These are phyloP conservation scores for Paraurostyla sp. DNA, from an alignment of 73 alveolate species.

Conservation along the genomic window DNA sequence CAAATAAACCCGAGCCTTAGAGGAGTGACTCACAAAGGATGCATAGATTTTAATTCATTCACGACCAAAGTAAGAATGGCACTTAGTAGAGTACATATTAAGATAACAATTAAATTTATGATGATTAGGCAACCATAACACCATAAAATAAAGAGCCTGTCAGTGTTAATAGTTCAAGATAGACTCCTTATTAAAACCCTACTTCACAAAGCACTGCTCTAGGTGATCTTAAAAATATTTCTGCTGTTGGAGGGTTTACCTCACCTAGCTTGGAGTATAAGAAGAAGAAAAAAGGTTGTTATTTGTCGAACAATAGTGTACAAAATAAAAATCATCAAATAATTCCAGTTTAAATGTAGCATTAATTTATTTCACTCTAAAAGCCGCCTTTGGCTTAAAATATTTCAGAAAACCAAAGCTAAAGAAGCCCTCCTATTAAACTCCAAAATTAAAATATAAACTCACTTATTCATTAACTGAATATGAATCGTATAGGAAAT, in stretches of 20 bases:
- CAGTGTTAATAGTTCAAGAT: background rate
- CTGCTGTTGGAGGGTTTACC: background rate
- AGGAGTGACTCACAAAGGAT: too few relatives aligned
- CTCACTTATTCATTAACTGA: background rate
- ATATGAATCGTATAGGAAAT: background rate
- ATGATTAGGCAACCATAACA: background rate
- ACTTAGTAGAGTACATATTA: too few relatives aligned
- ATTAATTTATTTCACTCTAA: background rate
- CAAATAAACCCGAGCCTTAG: too few relatives aligned
- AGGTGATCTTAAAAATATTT: background rate
- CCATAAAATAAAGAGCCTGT: background rate
- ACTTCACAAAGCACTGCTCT: background rate
- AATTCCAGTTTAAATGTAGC: background rate
- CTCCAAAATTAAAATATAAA: background rate
- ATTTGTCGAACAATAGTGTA: background rate
- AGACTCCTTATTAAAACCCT: background rate
- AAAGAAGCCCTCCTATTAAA: background rate
- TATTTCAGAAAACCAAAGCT: background rate
- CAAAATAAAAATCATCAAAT: background rate
- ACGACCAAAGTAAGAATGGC: too few relatives aligned
- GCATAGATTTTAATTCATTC: background rate
- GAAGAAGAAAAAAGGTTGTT: background rate
- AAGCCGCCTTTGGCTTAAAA: too few relatives aligned
- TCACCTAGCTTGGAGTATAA: constrained; percentile 24
- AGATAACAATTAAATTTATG: background rate